phyloP scores from a whole-genome alignment of 169 alveolate genomes.

The Eimeria necatrix region DNA sequence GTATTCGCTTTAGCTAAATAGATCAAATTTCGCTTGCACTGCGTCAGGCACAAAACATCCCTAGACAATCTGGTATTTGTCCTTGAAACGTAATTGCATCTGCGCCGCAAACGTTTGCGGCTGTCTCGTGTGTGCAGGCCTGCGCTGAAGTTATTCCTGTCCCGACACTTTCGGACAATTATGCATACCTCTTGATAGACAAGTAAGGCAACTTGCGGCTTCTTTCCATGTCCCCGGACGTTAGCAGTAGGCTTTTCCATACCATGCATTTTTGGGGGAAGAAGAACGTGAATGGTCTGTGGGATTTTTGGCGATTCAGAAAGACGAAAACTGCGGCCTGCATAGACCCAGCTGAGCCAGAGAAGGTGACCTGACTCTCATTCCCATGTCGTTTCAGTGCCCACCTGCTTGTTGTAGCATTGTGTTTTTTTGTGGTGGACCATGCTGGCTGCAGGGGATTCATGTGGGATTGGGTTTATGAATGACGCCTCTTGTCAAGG shows the following conservation, averaged over 20 bases:
- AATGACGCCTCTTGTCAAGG: not conserved
- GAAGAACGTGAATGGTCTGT: not conserved
- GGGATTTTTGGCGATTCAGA: not conserved
- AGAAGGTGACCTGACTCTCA: constrained; percentile 67
- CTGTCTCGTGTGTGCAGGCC: not conserved
- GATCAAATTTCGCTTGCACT: too few species aligned
- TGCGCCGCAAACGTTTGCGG: too few species aligned
- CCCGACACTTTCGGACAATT: constrained; percentile 80
- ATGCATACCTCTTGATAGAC: constrained; percentile 78
- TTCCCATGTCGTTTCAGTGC: not conserved
- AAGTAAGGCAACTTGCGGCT: not conserved
- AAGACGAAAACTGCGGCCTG: constrained; percentile 87
- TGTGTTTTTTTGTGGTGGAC: not conserved
- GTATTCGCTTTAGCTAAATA: too few species aligned
- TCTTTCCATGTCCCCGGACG: too few species aligned
- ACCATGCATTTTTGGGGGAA: not conserved
- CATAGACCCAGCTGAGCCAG: constrained; percentile 89
- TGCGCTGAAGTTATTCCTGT: constrained; percentile 77
- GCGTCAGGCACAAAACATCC: too few species aligned
- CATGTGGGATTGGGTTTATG: not conserved
- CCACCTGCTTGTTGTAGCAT: not conserved
- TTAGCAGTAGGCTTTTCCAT: too few species aligned
- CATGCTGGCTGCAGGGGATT: not conserved
- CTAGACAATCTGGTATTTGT: too few species aligned
- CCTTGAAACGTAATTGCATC: too few species aligned